Evolutionary conservation across 2,329 filamentous ascomycete genomes (phyloP), one percentile per base, ranked within the genome.

Genomic region (Beauveria varroae): DNA sequence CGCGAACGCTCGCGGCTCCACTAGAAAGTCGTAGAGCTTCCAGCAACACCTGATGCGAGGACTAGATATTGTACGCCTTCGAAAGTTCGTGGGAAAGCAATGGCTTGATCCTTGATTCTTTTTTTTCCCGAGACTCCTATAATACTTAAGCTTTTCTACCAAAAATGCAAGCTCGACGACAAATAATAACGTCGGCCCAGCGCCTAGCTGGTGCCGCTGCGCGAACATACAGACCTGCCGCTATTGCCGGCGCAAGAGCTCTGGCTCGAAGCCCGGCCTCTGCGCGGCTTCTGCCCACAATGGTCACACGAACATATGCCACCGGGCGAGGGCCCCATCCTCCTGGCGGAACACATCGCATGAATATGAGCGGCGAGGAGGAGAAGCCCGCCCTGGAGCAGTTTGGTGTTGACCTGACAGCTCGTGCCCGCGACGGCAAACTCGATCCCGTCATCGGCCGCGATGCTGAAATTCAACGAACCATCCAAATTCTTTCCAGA

Each of bases 381-480:
- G 81, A 97, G 74, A 96, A 97, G 75, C 81, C 93, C 2, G 93
- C 95, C 0, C 77, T 98, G 57, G 93, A 98, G 73, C 85, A 96
- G 73, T 99, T 87, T 70, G 95, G 95, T 62, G 81, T 97, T 63
- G 93, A 99, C 72, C 79, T 99, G 58, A 98, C 95, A 1, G 89
- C 86, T 14, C 85, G 85, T 68, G 95, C 95, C 22, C 90, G 84
- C 72, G 88, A 89, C 54, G 95, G 95, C 46, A 97, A 96, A 71
- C 81, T 99, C 3, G 95, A 99, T 70, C 95, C 95, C 0, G 93
- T 98, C 16, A 98, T 99, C 70, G 95, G 95, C 22, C 84, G 95
- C 72, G 93, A 97, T 68, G 80, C 85, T 5, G 95, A 97, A 72
- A 96, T 98, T 57, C 91, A 96, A 70, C 83, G 95, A 55, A 96